Evolutionary conservation across 2,329 filamentous ascomycete species (phyloP).

Genomic region (Aspergillus versicolor): DNA sequence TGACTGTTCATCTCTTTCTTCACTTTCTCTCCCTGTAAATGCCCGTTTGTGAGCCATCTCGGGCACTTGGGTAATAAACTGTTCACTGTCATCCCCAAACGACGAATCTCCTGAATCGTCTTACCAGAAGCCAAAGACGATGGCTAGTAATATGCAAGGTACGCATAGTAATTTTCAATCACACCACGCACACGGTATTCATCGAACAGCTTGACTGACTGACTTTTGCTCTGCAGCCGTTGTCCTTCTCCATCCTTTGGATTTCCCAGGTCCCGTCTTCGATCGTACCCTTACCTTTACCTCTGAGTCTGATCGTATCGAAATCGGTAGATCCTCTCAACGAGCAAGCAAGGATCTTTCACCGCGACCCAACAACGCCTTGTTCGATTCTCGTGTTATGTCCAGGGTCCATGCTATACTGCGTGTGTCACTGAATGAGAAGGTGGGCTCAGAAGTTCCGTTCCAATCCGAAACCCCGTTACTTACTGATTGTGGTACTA

Average conservation of each 20-base stretch:
- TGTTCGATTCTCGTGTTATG: conserved; percentile 50
- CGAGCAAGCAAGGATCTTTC: conserved; percentile 36
- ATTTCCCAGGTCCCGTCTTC: conserved; percentile 23
- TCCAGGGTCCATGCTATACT: conserved; percentile 47
- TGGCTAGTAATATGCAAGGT: conserved; percentile 27
- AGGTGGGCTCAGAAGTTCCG: conserved; percentile 22
- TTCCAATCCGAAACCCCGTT: background rate
- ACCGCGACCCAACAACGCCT: conserved; percentile 40
- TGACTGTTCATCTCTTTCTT: background rate
- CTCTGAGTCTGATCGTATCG: conserved; percentile 24
- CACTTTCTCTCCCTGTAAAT: background rate
- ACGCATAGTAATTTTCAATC: conserved; percentile 3
- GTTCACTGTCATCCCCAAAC: background rate
- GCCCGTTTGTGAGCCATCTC: background rate
- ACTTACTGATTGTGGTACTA: background rate
- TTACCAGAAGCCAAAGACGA: conserved; percentile 6
- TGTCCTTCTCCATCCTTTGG: conserved; percentile 33
- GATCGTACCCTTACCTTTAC: conserved; percentile 35
- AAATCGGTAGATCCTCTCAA: conserved; percentile 45
- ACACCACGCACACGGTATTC: background rate
- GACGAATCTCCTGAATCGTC: background rate
- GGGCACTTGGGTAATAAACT: background rate
- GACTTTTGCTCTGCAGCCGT: conserved; percentile 25
- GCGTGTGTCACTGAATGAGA: conserved; percentile 23
- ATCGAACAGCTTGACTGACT: conserved; percentile 9